Conservation (phyloP, 2,329 filamentous ascomycete species). For the Stromatinia cepivora region DNA sequence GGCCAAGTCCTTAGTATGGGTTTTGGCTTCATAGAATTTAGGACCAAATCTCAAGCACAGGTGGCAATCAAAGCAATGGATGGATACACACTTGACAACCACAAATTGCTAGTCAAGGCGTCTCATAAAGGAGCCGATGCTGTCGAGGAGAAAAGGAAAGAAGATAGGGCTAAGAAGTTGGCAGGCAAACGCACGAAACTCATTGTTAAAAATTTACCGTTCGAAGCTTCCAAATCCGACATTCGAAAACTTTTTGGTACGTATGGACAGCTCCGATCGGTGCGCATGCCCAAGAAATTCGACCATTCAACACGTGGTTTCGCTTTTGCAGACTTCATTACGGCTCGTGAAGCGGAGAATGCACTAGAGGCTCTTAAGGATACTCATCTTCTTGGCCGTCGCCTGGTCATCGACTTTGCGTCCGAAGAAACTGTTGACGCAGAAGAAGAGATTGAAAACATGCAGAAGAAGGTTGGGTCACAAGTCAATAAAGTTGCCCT, state of each 20-base stretch:
- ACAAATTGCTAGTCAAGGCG: conserved; percentile 80
- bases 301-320: conserved; percentile 87
- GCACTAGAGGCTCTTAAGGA: conserved; percentile 88
- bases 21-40: conserved; percentile 93
- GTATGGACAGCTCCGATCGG: conserved; percentile 88
- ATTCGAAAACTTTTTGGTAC: conserved; percentile 80
- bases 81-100: conserved; percentile 80
- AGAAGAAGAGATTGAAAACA: conserved; percentile 93
- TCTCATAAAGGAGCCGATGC: conserved; percentile 87
- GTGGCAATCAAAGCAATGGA: conserved; percentile 85
- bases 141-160: conserved; percentile 79
- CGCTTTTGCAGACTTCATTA: conserved; percentile 95
- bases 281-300: conserved; percentile 94
- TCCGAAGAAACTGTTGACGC: conserved; percentile 85
- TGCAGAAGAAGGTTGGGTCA: conserved; percentile 91
- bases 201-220: conserved; percentile 96
- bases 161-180: conserved; percentile 79
- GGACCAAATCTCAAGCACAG: conserved; percentile 72
- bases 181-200: conserved; percentile 83
- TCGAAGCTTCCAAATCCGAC: conserved; percentile 93
- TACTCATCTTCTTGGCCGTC: conserved; percentile 88
- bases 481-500: conserved; percentile 90
- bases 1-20: conserved; percentile 93
- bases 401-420: conserved; percentile 88
- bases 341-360: conserved; percentile 82